Base-by-base conservation (phyloP, 345 rosid species). In the Aquilaria yunnanensis region DNA sequence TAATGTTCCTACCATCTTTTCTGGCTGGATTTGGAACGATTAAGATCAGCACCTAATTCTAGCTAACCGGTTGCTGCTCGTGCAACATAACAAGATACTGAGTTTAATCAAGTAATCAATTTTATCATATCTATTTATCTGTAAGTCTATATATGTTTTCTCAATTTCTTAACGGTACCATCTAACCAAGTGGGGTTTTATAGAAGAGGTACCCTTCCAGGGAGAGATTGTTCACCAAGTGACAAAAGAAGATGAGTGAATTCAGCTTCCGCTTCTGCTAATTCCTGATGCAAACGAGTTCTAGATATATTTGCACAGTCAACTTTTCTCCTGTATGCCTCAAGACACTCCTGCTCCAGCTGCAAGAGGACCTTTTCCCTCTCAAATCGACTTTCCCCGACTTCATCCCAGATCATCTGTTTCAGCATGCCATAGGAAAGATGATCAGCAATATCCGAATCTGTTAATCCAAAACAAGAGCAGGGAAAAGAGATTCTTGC, bases 321-420 rank as follows among this genome's bases (percentile, higher is more conserved):
- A 46, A 95, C 99, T 83, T 95, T 91, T 73, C 92, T 85, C 71
- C 97, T 74, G 76, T 91, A 91, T 34, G 87, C 93, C 76, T 95
- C 96, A 31, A 95, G 72, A 61, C 99, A 94, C 61, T 94, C 96
- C 54, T 90, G 88, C 66, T 94, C 97, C 59, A 94, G 75, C 64
- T 88, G 95, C 32, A 87, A 86, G 37, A 94, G 76, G 59, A 87
- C 88, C 74, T 84, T 90, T 72, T 90, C 97, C 72, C 97, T 78
- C 62, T 81, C 89, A 62, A 76, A 77, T 71, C 83, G 82, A 64
- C 81, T 83, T 71, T 90, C 88, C 62, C 99, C 99, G 51, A 90
- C 97, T 73, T 94, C 99, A 76, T 90, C 91, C 99, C 99, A 94
- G 56, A 94, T 94, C 83, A 88, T 88, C 99, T 94, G 82, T 74